Evolutionary conservation across 805 yeast genomes (phyloP).

Genomic region (Pichia cabralensis): DNA sequence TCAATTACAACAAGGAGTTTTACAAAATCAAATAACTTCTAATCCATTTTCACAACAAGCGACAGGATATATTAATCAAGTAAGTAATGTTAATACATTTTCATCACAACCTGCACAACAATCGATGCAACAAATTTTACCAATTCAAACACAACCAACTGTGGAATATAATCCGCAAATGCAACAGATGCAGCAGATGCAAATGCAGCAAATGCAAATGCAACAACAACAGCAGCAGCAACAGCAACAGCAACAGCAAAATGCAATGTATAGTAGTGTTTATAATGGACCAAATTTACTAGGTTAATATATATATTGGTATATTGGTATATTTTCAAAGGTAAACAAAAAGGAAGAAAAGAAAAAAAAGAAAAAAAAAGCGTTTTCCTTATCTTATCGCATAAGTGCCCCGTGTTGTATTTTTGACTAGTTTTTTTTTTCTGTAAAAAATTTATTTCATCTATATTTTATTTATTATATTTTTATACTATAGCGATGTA

Average conservation of each 20-base stretch:
- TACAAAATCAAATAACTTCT: slow-evolving; percentile 10
- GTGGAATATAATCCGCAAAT: slow-evolving; percentile 1
- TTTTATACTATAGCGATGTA: no score
- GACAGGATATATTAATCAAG: slow-evolving; percentile 6
- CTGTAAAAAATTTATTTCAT: no score
- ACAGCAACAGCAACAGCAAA: slow-evolving; percentile 3
- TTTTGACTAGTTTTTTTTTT: no score
- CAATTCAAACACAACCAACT: neutral
- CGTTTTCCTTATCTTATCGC: no score
- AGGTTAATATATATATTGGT: no score
- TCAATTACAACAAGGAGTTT: slow-evolving; percentile 4
- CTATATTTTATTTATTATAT: no score
- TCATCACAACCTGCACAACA: slow-evolving; percentile 1
- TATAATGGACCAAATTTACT: slow-evolving; percentile 24
- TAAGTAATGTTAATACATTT: slow-evolving; percentile 1
- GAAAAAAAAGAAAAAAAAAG: no score
- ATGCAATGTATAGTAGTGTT: slow-evolving; percentile 9
- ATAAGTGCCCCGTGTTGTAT: no score
- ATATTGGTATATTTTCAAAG: no score
- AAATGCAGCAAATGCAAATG: slow-evolving; percentile 1
- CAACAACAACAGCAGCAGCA: slow-evolving; percentile 8
- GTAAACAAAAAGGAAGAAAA: no score
- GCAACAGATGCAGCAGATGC: slow-evolving; percentile 8
- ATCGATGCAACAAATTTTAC: slow-evolving; percentile 1
- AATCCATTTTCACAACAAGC: slow-evolving; percentile 14